phyloP scores from a whole-genome alignment of 75 land plant species.

The Ceratopteris richardii region DNA sequence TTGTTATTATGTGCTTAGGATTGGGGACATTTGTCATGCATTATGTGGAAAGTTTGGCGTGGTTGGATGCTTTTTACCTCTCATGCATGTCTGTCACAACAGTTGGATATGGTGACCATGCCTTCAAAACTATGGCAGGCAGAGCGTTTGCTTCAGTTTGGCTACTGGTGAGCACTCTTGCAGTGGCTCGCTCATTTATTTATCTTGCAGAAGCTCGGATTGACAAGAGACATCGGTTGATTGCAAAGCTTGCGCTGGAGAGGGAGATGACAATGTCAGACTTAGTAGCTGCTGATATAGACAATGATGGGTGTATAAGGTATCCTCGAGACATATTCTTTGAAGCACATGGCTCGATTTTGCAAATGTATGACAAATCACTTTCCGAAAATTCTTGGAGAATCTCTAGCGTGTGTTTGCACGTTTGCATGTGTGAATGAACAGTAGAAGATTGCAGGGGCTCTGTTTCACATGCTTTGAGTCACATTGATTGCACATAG shows the following conservation, averaged over 20 bases:
- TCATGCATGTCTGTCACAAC: conserved; percentile 81
- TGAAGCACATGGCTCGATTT: too few species aligned
- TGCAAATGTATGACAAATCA: too few species aligned
- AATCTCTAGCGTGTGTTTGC: too few species aligned
- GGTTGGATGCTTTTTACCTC: conserved; percentile 63
- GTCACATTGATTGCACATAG: too few species aligned
- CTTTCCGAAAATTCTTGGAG: too few species aligned
- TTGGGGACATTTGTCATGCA: conserved; percentile 23
- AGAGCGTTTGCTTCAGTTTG: conserved; percentile 71
- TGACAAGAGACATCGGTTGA: conserved; percentile 56
- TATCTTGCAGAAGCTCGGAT: conserved; percentile 67
- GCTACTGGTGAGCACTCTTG: conserved; percentile 69
- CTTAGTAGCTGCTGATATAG: conserved; percentile 55
- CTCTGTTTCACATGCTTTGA: too few species aligned
- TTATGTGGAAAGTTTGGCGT: conserved; percentile 35
- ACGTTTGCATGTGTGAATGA: too few species aligned
- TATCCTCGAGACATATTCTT: too few species aligned
- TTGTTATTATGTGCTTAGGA: conserved; percentile 18
- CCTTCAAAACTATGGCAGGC: conserved; percentile 53
- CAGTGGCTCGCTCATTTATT: conserved; percentile 64
- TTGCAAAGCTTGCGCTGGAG: conserved; percentile 48
- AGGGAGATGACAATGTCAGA: conserved; percentile 49
- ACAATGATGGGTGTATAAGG: conserved; percentile 65
- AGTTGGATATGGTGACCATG: conserved; percentile 78
- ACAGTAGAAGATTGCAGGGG: too few species aligned